phyloP scores from a whole-genome alignment of 2,329 filamentous ascomycete species.

The Epichloe scottii region DNA sequence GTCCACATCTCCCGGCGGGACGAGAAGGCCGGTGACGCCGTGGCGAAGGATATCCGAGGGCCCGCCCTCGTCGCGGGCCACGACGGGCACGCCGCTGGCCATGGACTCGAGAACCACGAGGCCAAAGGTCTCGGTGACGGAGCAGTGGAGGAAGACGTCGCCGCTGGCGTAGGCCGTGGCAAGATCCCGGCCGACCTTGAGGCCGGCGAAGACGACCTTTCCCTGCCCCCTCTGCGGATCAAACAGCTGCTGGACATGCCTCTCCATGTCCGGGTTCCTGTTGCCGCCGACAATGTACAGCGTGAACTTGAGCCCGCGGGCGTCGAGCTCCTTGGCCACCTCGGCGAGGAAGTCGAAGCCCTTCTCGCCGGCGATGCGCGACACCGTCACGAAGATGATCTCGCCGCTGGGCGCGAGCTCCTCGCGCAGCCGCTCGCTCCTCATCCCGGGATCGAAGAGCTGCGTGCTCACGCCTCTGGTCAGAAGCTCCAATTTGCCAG shows the following conservation, averaged over 20 bases:
- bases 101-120: constrained; percentile 59
- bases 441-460: constrained; percentile 42
- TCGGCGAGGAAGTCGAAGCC: constrained; percentile 55
- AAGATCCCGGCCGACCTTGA: constrained; percentile 46
- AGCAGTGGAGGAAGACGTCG: constrained; percentile 61
- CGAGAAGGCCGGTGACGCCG: constrained; percentile 46
- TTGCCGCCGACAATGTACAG: constrained; percentile 58
- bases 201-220: constrained; percentile 54
- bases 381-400: constrained; percentile 53
- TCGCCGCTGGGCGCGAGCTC: constrained; percentile 49
- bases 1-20: constrained; percentile 45
- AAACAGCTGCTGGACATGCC: constrained; percentile 49
- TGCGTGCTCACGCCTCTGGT: constrained; percentile 53
- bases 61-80: constrained; percentile 57
- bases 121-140: constrained; percentile 59
- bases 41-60: constrained; percentile 55
- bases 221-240: constrained; percentile 31
- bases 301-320: constrained; percentile 45
- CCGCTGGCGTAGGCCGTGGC: constrained; percentile 56
- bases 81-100: constrained; percentile 56
- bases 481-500: constrained; percentile 45
- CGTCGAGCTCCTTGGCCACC: constrained; percentile 40
- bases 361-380: constrained; percentile 56
- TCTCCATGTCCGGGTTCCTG: constrained; percentile 48
- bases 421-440: constrained; percentile 37